phyloP scores from a whole-genome alignment of 2,329 filamentous ascomycete genomes.

The Diaporthe aspalathi region DNA sequence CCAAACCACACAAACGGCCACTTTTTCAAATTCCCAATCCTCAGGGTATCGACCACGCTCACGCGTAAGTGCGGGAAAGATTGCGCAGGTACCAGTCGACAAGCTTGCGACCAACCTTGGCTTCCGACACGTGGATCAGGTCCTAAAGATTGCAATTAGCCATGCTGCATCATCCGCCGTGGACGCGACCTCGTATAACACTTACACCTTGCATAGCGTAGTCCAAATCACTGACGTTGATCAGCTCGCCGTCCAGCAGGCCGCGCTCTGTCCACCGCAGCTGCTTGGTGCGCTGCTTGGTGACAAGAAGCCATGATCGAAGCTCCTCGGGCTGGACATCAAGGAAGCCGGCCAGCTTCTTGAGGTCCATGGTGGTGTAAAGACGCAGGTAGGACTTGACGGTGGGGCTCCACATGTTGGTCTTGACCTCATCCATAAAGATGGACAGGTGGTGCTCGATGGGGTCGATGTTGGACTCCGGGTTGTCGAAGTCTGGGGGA shows the following conservation, averaged over 20 bases:
- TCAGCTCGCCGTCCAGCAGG: constrained; percentile 89
- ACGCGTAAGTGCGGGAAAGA: constrained; percentile 91
- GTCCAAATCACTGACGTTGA: constrained; percentile 95
- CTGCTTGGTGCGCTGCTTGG: constrained; percentile 98
- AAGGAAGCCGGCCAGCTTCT: constrained; percentile 97
- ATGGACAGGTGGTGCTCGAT: constrained; percentile 96
- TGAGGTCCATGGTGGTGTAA: constrained; percentile 99
- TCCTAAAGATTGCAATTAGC: constrained; percentile 66
- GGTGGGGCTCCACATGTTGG: constrained; percentile 97
- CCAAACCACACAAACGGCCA: constrained; percentile 40
- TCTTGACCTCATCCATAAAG: constrained; percentile 99
- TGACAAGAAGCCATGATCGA: constrained; percentile 91
- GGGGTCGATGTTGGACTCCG: constrained; percentile 94
- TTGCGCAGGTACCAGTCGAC: constrained; percentile 99
- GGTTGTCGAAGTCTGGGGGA: constrained; percentile 97
- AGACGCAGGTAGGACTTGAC: constrained; percentile 99
- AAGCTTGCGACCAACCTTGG: constrained; percentile 95
- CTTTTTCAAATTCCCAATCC: constrained; percentile 16
- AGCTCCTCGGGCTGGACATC: constrained; percentile 97
- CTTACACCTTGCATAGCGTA: constrained; percentile 94
- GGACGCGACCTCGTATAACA: constrained; percentile 45
- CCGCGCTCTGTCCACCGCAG: constrained; percentile 92
- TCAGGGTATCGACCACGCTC: constrained; percentile 40
- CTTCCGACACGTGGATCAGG: constrained; percentile 97
- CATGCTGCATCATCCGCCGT: constrained; percentile 35